Conservation (phyloP, 208 protist species). For the Leishmania amazonensis region DNA sequence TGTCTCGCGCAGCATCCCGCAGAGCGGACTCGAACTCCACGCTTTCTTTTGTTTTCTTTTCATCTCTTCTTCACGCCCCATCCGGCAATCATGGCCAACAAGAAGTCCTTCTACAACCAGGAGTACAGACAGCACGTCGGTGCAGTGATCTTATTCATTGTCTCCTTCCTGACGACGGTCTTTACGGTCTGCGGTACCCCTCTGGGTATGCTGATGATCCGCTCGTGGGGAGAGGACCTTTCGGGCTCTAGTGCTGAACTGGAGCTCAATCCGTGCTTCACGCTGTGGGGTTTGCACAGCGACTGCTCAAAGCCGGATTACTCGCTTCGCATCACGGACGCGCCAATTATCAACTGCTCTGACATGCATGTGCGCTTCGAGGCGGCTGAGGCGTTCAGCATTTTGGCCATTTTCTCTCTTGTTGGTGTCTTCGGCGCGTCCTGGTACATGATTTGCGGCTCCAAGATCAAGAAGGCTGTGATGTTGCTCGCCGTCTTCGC, state of each 20-base stretch:
- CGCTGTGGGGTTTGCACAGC: constrained; percentile 57
- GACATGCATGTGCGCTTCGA: constrained; percentile 46
- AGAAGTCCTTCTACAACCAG: constrained; percentile 49
- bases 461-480: constrained; percentile 39
- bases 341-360: constrained; percentile 27
- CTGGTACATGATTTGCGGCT: constrained; percentile 41
- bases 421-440: constrained; percentile 31
- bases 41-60: background rate
- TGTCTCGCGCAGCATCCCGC: background rate
- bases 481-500: constrained; percentile 43
- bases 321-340: constrained; percentile 46
- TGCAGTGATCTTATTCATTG: constrained; percentile 46
- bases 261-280: constrained; percentile 41
- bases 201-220: constrained; percentile 44
- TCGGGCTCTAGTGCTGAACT: background rate
- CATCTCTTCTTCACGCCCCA: background rate
- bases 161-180: constrained; percentile 43
- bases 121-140: constrained; percentile 59
- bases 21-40: background rate
- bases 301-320: constrained; percentile 51
- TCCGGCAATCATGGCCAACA: constrained; percentile 42
- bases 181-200: constrained; percentile 55
- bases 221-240: background rate
- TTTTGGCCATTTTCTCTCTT: constrained; percentile 51
- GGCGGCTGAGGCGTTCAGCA: constrained; percentile 58